Conservation (phyloP, 257 asterid species). For the Fraxinus quadrangulata region DNA sequence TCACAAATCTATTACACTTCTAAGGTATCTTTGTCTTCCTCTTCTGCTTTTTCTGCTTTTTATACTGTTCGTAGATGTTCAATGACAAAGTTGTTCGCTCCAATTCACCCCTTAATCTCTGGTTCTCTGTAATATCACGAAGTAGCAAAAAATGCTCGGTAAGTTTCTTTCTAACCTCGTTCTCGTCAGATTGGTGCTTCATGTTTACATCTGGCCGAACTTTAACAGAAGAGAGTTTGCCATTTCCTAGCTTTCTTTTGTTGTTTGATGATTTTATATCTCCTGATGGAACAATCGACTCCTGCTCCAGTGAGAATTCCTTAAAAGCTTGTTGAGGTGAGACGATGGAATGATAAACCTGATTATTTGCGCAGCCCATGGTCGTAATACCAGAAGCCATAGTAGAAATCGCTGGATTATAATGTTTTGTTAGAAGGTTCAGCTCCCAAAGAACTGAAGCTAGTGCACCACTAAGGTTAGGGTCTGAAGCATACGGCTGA, state of each 20-base stretch:
- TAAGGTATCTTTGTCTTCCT: conserved; percentile 34
- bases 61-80: conserved; percentile 57
- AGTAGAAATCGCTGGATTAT: conserved; percentile 67
- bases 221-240: conserved; percentile 13
- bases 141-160: conserved; percentile 58
- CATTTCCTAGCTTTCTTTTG: conserved; percentile 47
- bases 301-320: conserved; percentile 53
- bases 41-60: conserved; percentile 47
- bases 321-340: conserved; percentile 82
- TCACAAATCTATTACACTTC: background rate
- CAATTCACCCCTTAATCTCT: conserved; percentile 70
- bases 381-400: conserved; percentile 66
- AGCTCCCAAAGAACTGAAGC: conserved; percentile 99
- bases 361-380: conserved; percentile 57
- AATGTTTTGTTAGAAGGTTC: conserved; percentile 75
- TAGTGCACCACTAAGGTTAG: conserved; percentile 91
- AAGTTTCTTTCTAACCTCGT: conserved; percentile 56
- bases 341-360: conserved; percentile 55
- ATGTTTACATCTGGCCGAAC: conserved; percentile 27
- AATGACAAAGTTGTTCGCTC: conserved; percentile 45
- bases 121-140: conserved; percentile 66
- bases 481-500: conserved; percentile 81
- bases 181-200: conserved; percentile 39
- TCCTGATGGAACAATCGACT: conserved; percentile 35
- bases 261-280: conserved; percentile 34